Percentiles rank a stretch among this genome's conserved stretches.
These are phyloP conservation scores for Eragrostis tef DNA, from an alignment of 202 grass and related monocot species.

Conservation along the genomic window DNA sequence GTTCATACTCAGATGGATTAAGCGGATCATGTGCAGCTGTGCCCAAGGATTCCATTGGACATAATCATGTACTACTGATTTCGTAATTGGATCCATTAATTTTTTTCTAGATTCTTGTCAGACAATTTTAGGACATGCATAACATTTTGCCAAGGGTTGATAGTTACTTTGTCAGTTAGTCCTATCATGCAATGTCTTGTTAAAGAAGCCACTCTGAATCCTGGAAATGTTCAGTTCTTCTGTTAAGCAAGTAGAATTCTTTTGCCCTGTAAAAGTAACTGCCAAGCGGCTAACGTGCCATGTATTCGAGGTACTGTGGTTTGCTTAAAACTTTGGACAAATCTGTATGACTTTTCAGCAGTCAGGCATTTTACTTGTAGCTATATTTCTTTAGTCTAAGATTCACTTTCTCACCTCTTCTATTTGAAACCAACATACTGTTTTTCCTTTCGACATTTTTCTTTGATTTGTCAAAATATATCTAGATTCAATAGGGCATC, in stretches of 20 bases:
- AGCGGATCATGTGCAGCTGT: slow-evolving; percentile 27
- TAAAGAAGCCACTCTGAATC: background rate
- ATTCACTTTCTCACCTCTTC: background rate
- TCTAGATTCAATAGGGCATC: background rate
- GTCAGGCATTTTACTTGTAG: background rate
- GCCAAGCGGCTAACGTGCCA: background rate
- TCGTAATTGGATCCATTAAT: background rate
- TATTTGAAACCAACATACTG: background rate
- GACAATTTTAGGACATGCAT: background rate
- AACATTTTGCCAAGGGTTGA: slow-evolving; percentile 17
- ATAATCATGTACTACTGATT: slow-evolving; percentile 27
- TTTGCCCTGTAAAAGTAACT: background rate
- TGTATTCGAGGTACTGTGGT: slow-evolving; percentile 18
- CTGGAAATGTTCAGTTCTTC: slow-evolving; percentile 30
- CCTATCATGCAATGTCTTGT: slow-evolving; percentile 9
- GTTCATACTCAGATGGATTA: background rate
- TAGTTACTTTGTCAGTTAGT: slow-evolving; percentile 27
- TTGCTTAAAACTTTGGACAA: slow-evolving; percentile 3
- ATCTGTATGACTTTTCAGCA: background rate
- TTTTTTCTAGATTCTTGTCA: slow-evolving; percentile 22
- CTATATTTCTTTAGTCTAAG: background rate
- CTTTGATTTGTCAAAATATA: background rate
- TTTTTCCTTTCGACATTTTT: background rate
- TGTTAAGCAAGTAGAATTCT: no score
- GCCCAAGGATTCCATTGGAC: slow-evolving; percentile 25